A percentile compares a stretch with the other conserved stretches of the same genome.
phyloP scores from a whole-genome alignment of 495 filamentous ascomycete species.

The Rhypophila decipiens region DNA sequence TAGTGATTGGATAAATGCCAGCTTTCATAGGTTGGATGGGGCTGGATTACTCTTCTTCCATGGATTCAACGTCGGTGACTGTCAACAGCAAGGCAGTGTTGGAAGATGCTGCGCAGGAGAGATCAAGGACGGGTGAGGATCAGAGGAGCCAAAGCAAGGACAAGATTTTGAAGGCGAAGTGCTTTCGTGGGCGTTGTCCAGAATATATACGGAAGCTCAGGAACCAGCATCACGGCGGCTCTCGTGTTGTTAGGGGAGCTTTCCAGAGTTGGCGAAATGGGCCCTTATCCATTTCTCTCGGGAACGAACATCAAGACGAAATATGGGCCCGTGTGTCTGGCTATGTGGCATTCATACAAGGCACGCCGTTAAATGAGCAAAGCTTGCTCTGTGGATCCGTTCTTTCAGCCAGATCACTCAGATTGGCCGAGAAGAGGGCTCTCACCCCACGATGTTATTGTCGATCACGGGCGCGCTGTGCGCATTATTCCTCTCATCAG shows the following conservation, averaged over 20 bases:
- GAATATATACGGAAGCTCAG: conserved; percentile 6
- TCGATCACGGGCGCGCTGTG: conserved; percentile 24
- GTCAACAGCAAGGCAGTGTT: conserved; percentile 1
- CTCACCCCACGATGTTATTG: conserved; percentile 31
- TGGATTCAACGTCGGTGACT: conserved; percentile 9
- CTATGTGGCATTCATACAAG: conserved; percentile 21
- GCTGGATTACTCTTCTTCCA: conserved; percentile 23
- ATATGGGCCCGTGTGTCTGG: conserved; percentile 16
- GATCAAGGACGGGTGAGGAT: too few relatives aligned
- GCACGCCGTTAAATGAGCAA: conserved; percentile 25
- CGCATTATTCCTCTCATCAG: conserved; percentile 13
- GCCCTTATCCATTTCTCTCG: conserved; percentile 18
- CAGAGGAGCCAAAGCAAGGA: not conserved
- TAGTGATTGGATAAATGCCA: conserved; percentile 10
- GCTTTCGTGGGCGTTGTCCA: too few relatives aligned
- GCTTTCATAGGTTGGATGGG: not conserved
- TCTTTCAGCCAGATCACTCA: conserved; percentile 17
- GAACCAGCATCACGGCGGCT: conserved; percentile 19
- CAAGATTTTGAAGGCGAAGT: too few relatives aligned
- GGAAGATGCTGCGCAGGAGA: too few relatives aligned
- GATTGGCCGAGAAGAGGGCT: conserved; percentile 23
- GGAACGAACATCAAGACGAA: conserved; percentile 13
- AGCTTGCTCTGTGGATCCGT: conserved; percentile 23
- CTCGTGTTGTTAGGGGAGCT: conserved; percentile 18
- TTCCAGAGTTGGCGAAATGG: conserved; percentile 16